Evolutionary conservation across 768 basidiomycete genomes (phyloP), one percentile per base, ranked within the genome.

Genomic region (Rubroboletus satanas): DNA sequence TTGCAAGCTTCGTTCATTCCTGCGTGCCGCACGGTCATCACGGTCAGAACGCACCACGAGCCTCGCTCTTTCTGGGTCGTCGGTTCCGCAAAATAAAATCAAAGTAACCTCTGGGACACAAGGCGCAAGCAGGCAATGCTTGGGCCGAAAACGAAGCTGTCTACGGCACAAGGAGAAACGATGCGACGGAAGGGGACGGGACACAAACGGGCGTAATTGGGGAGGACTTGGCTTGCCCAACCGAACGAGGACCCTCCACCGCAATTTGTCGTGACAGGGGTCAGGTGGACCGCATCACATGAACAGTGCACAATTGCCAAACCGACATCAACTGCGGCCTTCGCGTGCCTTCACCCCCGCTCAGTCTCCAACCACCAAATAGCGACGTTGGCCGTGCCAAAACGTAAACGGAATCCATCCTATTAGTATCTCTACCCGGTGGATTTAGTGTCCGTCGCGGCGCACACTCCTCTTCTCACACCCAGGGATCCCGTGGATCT

Each of bases 261-360:
- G 35, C 47, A 36, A 49, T 49, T 49, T 49, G 35, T 49, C 47
- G 35, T 37, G 10, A 50, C 58, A 59, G 37, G 39, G 41, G 53
- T 60, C 59, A 60, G 53, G 33, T 60, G 59, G 17, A n/a, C 51
- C 15, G 18, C 51, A 54, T 55, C 59, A 60, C 45, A 60, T 33
- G 21, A 23, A 45, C 45, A 12, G 44, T 7, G 44, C 38, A 18
- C n/a, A n/a, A n/a, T 18, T 21, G 4, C 31, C 47, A 39, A 49
- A 44, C 26, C 46, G 48, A 54, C 15, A 39, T 46, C 48, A 55
- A 45, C 58, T 46, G 49, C 58, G 59, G 59, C 15, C 41, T 46
- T 59, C 45, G 57, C 18, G 49, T 28, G 56, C 33, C 42, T 2
- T 26, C 41, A 41, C 21, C 5, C 41, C 23, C 7, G 41, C 14